Evolutionary conservation across 768 basidiomycete species (phyloP).

Genomic region (Sarcomyxa edulis): DNA sequence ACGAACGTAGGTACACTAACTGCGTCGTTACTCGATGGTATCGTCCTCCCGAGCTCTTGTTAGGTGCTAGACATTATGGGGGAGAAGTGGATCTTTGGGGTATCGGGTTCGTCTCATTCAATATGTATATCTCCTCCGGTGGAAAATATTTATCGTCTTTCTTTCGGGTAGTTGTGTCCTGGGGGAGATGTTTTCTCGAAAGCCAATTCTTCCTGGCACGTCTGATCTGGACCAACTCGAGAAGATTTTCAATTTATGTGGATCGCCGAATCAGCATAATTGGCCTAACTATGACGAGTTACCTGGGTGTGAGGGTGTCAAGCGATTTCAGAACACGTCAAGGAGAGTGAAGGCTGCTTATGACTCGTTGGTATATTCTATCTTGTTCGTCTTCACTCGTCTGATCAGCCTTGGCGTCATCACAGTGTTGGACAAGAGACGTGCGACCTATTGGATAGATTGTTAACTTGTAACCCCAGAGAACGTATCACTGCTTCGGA

Average conservation of each 20-base stretch:
- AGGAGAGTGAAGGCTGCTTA: conserved; percentile 55
- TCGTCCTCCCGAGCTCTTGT: conserved; percentile 85
- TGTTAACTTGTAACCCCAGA: conserved; percentile 79
- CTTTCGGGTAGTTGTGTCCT: conserved; percentile 76
- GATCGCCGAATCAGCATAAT: conserved; percentile 75
- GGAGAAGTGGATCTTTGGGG: conserved; percentile 98
- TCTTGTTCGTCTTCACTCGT: conserved; percentile 4
- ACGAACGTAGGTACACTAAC: conserved; percentile 83
- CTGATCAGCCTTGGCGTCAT: conserved; percentile 7
- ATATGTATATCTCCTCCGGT: not conserved
- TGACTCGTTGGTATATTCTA: conserved; percentile 45
- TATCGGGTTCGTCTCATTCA: conserved; percentile 61
- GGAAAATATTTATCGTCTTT: not conserved
- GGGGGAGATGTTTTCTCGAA: conserved; percentile 91
- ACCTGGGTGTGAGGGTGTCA: conserved; percentile 78
- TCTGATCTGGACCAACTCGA: conserved; percentile 91
- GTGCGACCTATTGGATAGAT: conserved; percentile 74
- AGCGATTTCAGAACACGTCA: conserved; percentile 44
- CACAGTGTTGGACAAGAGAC: conserved; percentile 61
- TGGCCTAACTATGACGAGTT: conserved; percentile 76
- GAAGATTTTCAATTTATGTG: conserved; percentile 87
- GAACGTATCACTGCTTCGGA: conserved; percentile 80
- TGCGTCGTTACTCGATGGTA: conserved; percentile 96
- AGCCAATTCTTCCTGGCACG: conserved; percentile 82
- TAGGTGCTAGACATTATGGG: conserved; percentile 87